phyloP scores from a whole-genome alignment of 176 grass and related monocot genomes.

The Rhipidocladum racemiflorum region DNA sequence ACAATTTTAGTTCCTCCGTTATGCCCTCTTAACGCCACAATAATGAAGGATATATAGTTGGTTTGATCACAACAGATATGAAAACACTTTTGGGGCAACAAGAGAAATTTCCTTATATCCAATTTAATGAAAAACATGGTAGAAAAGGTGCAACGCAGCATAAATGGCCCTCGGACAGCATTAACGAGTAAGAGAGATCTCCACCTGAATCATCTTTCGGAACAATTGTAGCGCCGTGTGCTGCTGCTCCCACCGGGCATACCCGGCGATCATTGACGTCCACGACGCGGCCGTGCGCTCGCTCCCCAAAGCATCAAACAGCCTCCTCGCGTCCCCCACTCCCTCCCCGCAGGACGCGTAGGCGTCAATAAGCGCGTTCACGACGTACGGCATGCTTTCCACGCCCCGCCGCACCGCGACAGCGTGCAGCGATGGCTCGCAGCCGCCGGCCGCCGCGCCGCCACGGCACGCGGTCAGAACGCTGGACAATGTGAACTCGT shows the following conservation, averaged over 20 bases:
- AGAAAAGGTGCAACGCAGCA: background rate
- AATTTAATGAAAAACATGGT: background rate
- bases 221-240: conserved; percentile 30
- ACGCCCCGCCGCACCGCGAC: conserved; percentile 34
- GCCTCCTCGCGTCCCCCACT: conserved; percentile 14
- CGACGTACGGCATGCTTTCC: conserved; percentile 38
- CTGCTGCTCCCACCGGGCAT: conserved; percentile 29
- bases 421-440: conserved; percentile 20
- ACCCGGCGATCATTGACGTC: conserved; percentile 60
- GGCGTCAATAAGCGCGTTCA: conserved; percentile 46
- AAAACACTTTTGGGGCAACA: background rate
- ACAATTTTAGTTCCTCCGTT: background rate
- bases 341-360: conserved; percentile 28
- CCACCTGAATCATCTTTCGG: conserved; percentile 45
- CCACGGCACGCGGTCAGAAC: conserved; percentile 39
- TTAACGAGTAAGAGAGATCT: conserved; percentile 7
- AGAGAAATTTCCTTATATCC: background rate
- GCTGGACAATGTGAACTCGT: conserved; percentile 54
- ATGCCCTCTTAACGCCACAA: background rate
- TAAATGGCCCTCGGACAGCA: background rate
- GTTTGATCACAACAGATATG: background rate
- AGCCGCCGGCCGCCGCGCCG: background rate
- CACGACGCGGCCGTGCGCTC: conserved; percentile 35
- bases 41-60: background rate
- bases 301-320: conserved; percentile 42